A percentile compares a stretch with the other conserved stretches of the same genome.
phyloP scores from a whole-genome alignment of 805 yeast species.

The Yarrowia divulgata region DNA sequence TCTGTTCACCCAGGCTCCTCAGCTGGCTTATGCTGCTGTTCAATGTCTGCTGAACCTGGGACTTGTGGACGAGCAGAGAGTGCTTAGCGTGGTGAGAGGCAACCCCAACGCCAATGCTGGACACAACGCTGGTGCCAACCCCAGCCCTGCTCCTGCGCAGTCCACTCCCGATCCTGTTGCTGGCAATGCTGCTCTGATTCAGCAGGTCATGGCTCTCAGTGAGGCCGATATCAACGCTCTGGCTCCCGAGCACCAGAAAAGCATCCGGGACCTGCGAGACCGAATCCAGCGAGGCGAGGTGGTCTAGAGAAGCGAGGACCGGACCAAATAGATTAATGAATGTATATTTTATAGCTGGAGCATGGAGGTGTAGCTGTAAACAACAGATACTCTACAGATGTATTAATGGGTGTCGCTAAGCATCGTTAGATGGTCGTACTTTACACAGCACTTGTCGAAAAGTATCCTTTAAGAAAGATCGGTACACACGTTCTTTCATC shows the following conservation, averaged over 20 bases:
- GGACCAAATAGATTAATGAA: slow-evolving; percentile 4
- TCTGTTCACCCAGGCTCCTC: slow-evolving; percentile 75
- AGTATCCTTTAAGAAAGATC: no score
- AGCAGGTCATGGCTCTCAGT: slow-evolving; percentile 59
- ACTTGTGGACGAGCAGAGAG: slow-evolving; percentile 45
- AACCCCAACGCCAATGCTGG: neutral
- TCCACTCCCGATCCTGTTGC: slow-evolving; percentile 11
- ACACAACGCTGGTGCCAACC: neutral
- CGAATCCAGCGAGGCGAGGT: slow-evolving; percentile 44
- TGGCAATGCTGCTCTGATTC: slow-evolving; percentile 53
- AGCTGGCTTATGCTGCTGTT: slow-evolving; percentile 80
- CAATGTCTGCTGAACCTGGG: slow-evolving; percentile 64
- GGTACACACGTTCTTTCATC: no score
- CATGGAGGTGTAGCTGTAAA: neutral
- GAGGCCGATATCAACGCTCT: slow-evolving; percentile 58
- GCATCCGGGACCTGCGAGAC: slow-evolving; percentile 45
- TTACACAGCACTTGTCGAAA: no score
- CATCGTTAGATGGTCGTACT: no score
- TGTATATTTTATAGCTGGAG: neutral
- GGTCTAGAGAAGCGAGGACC: neutral
- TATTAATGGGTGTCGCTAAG: no score
- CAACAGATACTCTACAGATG: no score
- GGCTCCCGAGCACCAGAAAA: slow-evolving; percentile 59
- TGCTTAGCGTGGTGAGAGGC: slow-evolving; percentile 17
- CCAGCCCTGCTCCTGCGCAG: slow-evolving; percentile 5